Evolutionary conservation across 73 alveolate species (phyloP).

Genomic region (Urostyla sp.): DNA sequence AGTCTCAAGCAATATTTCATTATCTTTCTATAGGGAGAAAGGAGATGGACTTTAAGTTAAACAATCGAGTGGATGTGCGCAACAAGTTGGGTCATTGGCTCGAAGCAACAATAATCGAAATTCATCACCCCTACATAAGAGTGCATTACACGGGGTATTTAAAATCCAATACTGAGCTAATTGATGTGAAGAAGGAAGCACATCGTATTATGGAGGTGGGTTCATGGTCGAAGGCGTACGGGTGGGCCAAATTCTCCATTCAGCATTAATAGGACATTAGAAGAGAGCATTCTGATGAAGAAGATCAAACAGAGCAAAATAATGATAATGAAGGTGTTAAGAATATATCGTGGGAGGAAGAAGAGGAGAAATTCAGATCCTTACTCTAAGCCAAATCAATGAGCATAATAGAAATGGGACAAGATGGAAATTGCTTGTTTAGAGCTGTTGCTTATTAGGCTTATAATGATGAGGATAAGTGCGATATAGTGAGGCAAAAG

Average conservation of each 20-base stretch:
- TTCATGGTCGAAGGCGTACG: conserved; percentile 55
- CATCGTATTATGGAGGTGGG: conserved; percentile 68
- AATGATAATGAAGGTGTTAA: neutral
- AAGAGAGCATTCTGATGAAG: conserved; percentile 9
- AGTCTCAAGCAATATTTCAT: neutral
- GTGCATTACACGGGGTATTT: conserved; percentile 64
- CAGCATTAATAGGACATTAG: conserved; percentile 36
- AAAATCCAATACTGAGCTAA: conserved; percentile 43
- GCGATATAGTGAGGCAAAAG: conserved; percentile 78
- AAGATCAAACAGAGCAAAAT: neutral
- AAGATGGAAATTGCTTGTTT: conserved; percentile 98
- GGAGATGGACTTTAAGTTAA: conserved; percentile 24
- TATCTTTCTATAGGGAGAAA: conserved; percentile 34
- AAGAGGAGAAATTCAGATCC: conserved; percentile 37
- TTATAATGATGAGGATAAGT: conserved; percentile 89
- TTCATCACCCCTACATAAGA: neutral
- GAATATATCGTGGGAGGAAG: conserved; percentile 13
- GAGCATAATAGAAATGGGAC: conserved; percentile 73
- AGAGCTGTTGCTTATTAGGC: conserved; percentile 91
- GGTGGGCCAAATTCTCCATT: conserved; percentile 49
- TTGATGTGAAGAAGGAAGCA: neutral
- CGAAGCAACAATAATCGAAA: conserved; percentile 21
- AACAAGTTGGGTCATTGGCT: neutral
- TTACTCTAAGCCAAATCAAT: conserved; percentile 18
- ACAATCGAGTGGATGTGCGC: conserved; percentile 18